Conservation (phyloP, 768 basidiomycete species). For the Holtermannia corniformis region DNA sequence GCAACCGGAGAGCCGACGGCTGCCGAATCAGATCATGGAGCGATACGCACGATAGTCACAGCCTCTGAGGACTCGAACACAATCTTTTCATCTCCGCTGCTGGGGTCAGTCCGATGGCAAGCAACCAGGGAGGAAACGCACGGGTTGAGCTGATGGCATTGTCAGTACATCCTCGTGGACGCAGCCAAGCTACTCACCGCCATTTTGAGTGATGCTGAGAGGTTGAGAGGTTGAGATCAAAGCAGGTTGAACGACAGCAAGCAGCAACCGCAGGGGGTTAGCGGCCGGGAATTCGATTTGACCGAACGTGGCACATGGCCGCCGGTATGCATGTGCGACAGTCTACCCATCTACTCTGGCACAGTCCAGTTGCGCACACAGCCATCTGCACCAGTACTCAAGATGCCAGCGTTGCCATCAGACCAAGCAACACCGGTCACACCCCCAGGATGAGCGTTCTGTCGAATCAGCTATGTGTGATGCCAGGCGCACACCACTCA, state of each 20-base stretch:
- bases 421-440: slow-evolving; percentile 75
- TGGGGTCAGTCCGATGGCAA: slow-evolving; percentile 72
- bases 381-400: slow-evolving; percentile 70
- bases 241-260: slow-evolving; percentile 5
- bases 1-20: slow-evolving; percentile 3
- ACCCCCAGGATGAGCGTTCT: slow-evolving; percentile 75
- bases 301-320: not conserved
- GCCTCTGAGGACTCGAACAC: slow-evolving; percentile 66
- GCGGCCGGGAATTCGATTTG: slow-evolving; percentile 5
- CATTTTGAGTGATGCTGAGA: not conserved
- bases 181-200: slow-evolving; percentile 9
- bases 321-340: not conserved
- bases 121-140: slow-evolving; percentile 30
- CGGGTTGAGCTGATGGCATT: slow-evolving; percentile 12
- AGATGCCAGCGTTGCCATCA: slow-evolving; percentile 49
- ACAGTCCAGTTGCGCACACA: slow-evolving; percentile 51
- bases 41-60: slow-evolving; percentile 57
- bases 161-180: slow-evolving; percentile 1
- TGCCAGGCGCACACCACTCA: slow-evolving; percentile 12
- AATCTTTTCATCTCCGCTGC: slow-evolving; percentile 86
- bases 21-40: slow-evolving; percentile 1
- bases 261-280: not conserved
- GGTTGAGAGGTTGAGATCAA: not conserved
- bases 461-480: slow-evolving; percentile 1
- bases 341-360: slow-evolving; percentile 3